Base-by-base conservation (phyloP, 495 filamentous ascomycete genomes). In the Friedmanniomyces endolithicus region DNA sequence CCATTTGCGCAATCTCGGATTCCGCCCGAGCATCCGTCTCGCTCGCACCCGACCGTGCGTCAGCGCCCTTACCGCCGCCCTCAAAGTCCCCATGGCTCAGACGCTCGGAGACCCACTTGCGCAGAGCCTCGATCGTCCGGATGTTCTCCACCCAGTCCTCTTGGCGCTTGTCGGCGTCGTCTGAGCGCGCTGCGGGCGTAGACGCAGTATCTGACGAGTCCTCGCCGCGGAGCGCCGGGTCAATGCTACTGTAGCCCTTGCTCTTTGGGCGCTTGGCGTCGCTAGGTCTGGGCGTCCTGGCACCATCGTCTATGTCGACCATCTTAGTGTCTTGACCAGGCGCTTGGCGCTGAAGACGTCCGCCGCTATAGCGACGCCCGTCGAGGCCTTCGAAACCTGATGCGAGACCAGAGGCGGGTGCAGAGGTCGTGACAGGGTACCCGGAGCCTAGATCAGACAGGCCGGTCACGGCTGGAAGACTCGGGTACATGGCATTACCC, bases 91-190 rank as follows among this genome's bases (percentile, higher is more conserved):
- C 75, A 29, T 72, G 71, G 55, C 84, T 74, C 20, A 94, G 70
- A 19, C 82, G 74, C 17, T 81, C 73, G 24, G 76, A 75, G 60
- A 95, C 77, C 60, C 80, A 79, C 37, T 78, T 75, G 34, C 86
- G 76, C 43, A 95, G 75, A 39, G 74, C 76, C 69, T 94, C 88
- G 49, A 94, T 82, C 37, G 83, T 75, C 25, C 88, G 85, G 54
- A 88, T 81, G 68, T 89, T 85, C 63, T 89, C 84, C 11, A 95
- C 78, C 88, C 87, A 94, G 34, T 76, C 74, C 56, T 87, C 85
- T 60, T 90, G 79, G 48, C 70, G 71, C n/a, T 71, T 69, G 31
- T 68, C 65, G 23, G 61, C 56, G 17, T 40, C 52, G 23, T 50
- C 50, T 11, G 52, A 51, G 6, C 46, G n/a, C 1, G 48, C 34